Evolutionary conservation across 805 yeast genomes (phyloP).

Genomic region (Kluyveromyces nonfermentans): DNA sequence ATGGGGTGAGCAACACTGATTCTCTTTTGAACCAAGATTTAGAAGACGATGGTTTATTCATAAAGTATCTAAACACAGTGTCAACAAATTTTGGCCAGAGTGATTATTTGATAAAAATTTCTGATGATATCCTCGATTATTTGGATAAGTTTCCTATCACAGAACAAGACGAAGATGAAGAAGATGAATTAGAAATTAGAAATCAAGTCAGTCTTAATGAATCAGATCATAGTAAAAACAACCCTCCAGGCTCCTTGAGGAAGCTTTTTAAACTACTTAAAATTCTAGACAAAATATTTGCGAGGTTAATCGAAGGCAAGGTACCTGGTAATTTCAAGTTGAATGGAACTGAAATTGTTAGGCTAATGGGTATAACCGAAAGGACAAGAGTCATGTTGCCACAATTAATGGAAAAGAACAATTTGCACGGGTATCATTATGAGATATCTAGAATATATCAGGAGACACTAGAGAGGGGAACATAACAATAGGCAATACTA

Average conservation of each 20-base stretch:
- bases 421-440: constrained; percentile 34
- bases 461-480: constrained; percentile 32
- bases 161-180: constrained; percentile 11
- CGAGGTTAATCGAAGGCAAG: constrained; percentile 29
- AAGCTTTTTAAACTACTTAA: constrained; percentile 32
- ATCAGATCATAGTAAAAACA: background rate
- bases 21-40: constrained; percentile 11
- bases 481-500: constrained; percentile 1
- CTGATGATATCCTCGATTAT: constrained; percentile 61
- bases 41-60: constrained; percentile 6
- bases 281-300: constrained; percentile 35
- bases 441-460: constrained; percentile 39
- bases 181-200: constrained; percentile 5
- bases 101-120: constrained; percentile 49
- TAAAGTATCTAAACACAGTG: constrained; percentile 6
- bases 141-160: constrained; percentile 34
- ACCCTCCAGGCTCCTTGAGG: constrained; percentile 13
- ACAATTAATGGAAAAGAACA: constrained; percentile 25
- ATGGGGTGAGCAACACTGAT: constrained; percentile 26
- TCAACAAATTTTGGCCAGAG: constrained; percentile 46
- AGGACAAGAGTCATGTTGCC: constrained; percentile 39
- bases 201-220: background rate
- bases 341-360: constrained; percentile 41
- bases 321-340: constrained; percentile 30
- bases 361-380: constrained; percentile 45